Conservation (phyloP, 2,329 filamentous ascomycete genomes). For the Capronia coronata region DNA sequence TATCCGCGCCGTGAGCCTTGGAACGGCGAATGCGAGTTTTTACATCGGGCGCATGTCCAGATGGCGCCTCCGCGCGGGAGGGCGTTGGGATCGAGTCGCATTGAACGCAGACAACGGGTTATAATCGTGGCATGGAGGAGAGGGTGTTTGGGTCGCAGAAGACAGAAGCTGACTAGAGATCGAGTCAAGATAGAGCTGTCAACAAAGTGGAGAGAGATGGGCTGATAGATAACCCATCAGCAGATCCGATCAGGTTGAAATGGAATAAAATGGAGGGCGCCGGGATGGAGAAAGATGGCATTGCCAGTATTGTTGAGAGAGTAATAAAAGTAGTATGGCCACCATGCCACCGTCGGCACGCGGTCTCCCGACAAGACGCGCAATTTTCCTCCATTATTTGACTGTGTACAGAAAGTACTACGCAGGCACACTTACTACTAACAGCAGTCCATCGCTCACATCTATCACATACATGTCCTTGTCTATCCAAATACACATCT, state of each 20-base stretch:
- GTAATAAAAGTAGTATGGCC: too few species aligned
- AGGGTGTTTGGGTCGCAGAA: neutral
- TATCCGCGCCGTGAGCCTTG: constrained; percentile 9
- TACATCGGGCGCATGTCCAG: constrained; percentile 24
- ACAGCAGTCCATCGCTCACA: too few species aligned
- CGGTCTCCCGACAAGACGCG: neutral
- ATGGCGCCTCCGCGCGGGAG: constrained; percentile 16
- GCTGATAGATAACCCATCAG: neutral
- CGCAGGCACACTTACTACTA: too few species aligned
- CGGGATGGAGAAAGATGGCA: too few species aligned
- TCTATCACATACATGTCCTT: too few species aligned
- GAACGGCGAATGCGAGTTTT: constrained; percentile 3
- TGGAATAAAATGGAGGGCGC: neutral
- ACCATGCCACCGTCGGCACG: neutral
- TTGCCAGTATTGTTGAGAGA: too few species aligned
- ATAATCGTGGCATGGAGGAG: constrained; percentile 4
- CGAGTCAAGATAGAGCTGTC: neutral
- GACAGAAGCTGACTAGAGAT: neutral
- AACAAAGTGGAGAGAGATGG: neutral
- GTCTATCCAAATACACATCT: neutral
- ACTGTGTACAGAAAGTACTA: neutral
- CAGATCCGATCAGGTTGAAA: neutral
- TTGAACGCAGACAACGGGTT: constrained; percentile 3
- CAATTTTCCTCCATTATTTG: too few species aligned
- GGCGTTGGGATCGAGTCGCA: constrained; percentile 18